Conservation (phyloP, 179 eudicot genomes). For the Vitellaria paradoxa region DNA sequence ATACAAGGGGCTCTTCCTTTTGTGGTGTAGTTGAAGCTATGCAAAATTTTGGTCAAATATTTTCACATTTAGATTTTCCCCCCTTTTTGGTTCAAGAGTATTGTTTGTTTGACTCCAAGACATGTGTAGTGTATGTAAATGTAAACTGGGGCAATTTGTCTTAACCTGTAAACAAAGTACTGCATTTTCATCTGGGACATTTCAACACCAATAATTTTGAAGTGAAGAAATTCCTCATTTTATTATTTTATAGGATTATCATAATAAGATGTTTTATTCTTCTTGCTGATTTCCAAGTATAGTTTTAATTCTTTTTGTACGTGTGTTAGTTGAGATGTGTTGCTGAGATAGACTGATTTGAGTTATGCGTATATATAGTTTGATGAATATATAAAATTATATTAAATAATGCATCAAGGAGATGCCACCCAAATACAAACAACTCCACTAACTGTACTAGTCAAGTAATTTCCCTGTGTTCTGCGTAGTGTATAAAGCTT, state of each 20-base stretch:
- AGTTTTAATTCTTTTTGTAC: background rate
- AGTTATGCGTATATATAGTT: constrained; percentile 1
- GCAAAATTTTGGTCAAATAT: background rate
- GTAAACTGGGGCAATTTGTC: background rate
- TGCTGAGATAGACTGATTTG: background rate
- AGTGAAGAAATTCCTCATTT: background rate
- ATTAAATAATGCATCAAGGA: too few species aligned
- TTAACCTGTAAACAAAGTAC: background rate
- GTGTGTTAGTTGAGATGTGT: background rate
- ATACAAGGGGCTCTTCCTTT: background rate
- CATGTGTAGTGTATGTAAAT: background rate
- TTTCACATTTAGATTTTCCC: background rate
- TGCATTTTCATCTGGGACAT: background rate
- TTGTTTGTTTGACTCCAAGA: background rate
- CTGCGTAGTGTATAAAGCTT: too few species aligned
- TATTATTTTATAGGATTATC: background rate
- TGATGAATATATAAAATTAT: background rate
- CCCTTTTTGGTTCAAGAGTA: background rate
- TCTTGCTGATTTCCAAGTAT: background rate
- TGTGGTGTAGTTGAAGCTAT: background rate
- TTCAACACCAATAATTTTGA: background rate
- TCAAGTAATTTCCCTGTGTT: too few species aligned
- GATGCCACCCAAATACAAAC: too few species aligned
- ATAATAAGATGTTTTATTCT: background rate
- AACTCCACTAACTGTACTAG: too few species aligned